Conservation (phyloP, 83 land plant species). For the Thuja plicata region DNA sequence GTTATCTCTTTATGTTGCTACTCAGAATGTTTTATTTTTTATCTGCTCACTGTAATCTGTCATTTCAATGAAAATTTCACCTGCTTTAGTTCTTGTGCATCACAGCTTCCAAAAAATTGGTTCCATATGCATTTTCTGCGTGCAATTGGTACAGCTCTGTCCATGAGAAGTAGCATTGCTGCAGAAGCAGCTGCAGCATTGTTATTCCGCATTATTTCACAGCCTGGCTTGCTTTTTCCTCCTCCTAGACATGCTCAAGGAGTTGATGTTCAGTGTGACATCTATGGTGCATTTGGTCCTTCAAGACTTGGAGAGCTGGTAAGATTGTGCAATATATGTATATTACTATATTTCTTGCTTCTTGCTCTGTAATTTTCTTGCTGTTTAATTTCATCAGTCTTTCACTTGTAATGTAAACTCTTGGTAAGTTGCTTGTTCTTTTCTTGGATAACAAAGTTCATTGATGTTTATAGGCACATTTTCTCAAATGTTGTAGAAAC, state of each 20-base stretch:
- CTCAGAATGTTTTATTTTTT: background rate
- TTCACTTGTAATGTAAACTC: conserved; percentile 4
- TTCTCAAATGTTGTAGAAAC: background rate
- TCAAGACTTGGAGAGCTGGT: conserved; percentile 49
- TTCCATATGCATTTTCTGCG: conserved; percentile 87
- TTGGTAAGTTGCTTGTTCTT: background rate
- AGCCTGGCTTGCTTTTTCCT: conserved; percentile 90
- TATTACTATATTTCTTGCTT: background rate
- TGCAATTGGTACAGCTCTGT: conserved; percentile 92
- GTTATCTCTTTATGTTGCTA: background rate
- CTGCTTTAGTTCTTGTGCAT: conserved; percentile 7
- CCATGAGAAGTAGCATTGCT: conserved; percentile 87
- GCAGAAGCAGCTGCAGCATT: conserved; percentile 98
- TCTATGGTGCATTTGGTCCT: conserved; percentile 42
- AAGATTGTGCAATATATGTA: background rate
- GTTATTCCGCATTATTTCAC: conserved; percentile 88
- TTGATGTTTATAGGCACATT: background rate
- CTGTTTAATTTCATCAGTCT: conserved; percentile 4
- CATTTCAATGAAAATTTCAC: background rate
- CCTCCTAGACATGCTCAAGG: conserved; percentile 82
- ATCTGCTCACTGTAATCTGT: background rate
- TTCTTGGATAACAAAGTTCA: background rate
- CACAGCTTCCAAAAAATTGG: conserved; percentile 92
- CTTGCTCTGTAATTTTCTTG: background rate
- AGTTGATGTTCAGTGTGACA: conserved; percentile 57